Evolutionary conservation across 1,284 basidiomycete genomes (phyloP), one percentile per base, ranked within the genome.

Genomic region (Phylloporus sp.): DNA sequence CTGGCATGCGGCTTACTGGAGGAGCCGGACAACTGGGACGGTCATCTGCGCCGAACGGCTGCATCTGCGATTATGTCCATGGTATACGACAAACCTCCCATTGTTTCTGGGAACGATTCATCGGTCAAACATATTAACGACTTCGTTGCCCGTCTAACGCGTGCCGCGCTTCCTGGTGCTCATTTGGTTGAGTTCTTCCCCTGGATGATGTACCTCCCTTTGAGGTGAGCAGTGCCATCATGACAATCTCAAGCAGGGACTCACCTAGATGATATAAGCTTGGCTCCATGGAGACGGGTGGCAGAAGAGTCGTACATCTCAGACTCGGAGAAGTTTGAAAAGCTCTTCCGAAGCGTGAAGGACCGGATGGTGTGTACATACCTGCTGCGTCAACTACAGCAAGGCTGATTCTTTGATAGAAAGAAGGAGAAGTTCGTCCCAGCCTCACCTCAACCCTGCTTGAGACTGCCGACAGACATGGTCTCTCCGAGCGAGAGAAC

Each of bases 1-100:
- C 15, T 63, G 1, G 65, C 65, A 5, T 59, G 56, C n/a, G 54
- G 53, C 18, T 32, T 66, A 51, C 31, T 66, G 4, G 31, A n/a
- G 29, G 57, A 63, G n/a, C 64, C 65, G 10, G 50, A 54, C 22
- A 55, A 63, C 42, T 66, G 65, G 65, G 61, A 66, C 39, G 55
- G 55, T 24, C 65, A 63, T 51, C 24, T 66, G 24, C 57, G 57
- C 17, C 51, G 59, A 15, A 52, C 31, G 4, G 34, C 49, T 15
- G 62, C 57, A 12, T 67, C 56, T 11, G 20, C 32, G 0, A 51
- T 64, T 22, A 59, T 66, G 57, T 32, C 63, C 8, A 60, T 65
- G 17, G 57, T 65, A 15, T 65, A 65, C 29, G 57, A 51, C 42
- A 29, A 65, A 10, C 53, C 32, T 26, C 54, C 53, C 4, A 65